These are phyloP conservation scores for Phytophthora sp. DNA, from an alignment of 352 stramenopile species.

Conservation along the genomic window DNA sequence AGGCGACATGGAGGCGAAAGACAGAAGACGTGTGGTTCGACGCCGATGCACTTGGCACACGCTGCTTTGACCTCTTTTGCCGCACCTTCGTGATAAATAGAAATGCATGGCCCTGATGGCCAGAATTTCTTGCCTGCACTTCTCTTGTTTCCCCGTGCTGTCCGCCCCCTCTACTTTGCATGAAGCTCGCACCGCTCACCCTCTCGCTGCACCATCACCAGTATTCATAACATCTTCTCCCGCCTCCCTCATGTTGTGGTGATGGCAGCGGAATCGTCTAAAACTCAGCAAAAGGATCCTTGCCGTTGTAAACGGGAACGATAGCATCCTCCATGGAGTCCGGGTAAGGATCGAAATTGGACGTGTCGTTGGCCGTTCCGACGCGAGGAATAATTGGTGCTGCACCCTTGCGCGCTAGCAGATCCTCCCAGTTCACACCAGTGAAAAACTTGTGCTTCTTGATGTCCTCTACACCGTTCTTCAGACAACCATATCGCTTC, in stretches of 20 bases:
- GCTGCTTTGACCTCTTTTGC: neutral
- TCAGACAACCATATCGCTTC: slow-evolving; percentile 96
- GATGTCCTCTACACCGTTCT: slow-evolving; percentile 95
- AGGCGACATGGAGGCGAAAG: slow-evolving; percentile 12
- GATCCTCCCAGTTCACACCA: slow-evolving; percentile 91
- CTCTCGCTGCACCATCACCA: slow-evolving; percentile 18
- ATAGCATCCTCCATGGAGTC: slow-evolving; percentile 92
- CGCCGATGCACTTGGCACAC: neutral
- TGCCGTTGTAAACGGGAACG: slow-evolving; percentile 92
- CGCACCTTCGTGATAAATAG: slow-evolving; percentile 39
- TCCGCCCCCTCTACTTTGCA: slow-evolving; percentile 8
- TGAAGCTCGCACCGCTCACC: slow-evolving; percentile 11
- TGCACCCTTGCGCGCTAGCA: slow-evolving; percentile 89
- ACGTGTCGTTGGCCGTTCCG: slow-evolving; percentile 92
- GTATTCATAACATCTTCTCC: slow-evolving; percentile 5
- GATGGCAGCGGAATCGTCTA: slow-evolving; percentile 50
- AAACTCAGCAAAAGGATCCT: slow-evolving; percentile 94
- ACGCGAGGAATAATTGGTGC: slow-evolving; percentile 95
- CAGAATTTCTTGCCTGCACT: slow-evolving; percentile 40
- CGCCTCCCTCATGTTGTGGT: slow-evolving; percentile 6
- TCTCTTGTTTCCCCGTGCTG: slow-evolving; percentile 6
- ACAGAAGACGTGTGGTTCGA: neutral
- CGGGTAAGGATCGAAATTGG: slow-evolving; percentile 97
- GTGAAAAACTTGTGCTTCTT: slow-evolving; percentile 98
- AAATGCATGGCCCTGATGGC: slow-evolving; percentile 34